Percentiles rank a stretch among this genome's conserved stretches.
Conservation (phyloP, 306 rosid genomes). For the Pyrus bretschneideri region DNA sequence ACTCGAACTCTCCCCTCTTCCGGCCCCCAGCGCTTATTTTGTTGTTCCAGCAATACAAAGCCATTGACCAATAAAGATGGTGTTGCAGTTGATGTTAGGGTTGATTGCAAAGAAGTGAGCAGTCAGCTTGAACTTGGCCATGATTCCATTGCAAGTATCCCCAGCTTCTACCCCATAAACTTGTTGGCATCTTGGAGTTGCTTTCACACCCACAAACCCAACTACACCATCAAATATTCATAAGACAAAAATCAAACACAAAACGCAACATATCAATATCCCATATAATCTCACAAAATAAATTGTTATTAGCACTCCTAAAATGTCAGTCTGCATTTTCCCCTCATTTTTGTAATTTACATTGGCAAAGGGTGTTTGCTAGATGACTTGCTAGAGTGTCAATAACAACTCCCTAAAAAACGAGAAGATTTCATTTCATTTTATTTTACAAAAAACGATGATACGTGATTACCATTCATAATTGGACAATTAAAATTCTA, state of each 20-base stretch:
- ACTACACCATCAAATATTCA: not conserved
- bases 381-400: not conserved
- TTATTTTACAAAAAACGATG: not conserved
- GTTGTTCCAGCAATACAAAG: constrained; percentile 2
- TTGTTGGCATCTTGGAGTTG: not conserved
- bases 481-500: not conserved
- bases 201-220: not conserved
- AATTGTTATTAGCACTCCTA: not conserved
- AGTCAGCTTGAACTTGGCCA: not conserved
- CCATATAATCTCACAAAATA: not conserved
- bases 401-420: not conserved
- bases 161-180: constrained; percentile 2
- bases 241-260: not conserved
- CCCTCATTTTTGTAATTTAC: not conserved
- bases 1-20: not conserved
- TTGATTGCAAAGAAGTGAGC: not conserved
- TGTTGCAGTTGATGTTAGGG: constrained; percentile 8
- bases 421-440: not conserved
- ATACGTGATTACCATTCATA: not conserved
- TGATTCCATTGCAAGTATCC: not conserved
- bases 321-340: not conserved
- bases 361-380: not conserved
- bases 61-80: constrained; percentile 10
- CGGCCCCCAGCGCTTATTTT: not conserved
- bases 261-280: not conserved